Evolutionary conservation across 1,284 basidiomycete species (phyloP), one percentile per base, ranked within the genome.

Genomic region (Pyrrhoderma noxium): DNA sequence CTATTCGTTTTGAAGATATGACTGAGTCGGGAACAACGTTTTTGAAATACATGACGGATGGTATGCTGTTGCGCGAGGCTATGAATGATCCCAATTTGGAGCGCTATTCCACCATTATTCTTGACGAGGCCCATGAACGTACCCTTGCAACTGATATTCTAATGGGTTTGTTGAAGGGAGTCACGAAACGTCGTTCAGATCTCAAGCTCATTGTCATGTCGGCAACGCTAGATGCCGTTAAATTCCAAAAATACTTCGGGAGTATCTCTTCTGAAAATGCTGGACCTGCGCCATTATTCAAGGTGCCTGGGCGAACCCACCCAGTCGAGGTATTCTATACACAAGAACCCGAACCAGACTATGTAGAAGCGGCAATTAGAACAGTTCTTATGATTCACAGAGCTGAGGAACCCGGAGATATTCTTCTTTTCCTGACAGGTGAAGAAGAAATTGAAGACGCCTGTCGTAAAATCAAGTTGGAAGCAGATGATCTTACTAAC

Each of bases 121-220:
- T 99, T 54, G 96, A 99, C 67, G 96, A 99, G 73, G 96, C 93
- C 4, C 96, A 99, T 74, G 96, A 99, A 71, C 85, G 96, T 58
- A 99, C 96, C 0, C 78, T 99, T 22, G 93, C 96, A 0, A 99
- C 96, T 34, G 96, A 99, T 70, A 94, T 99, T 59, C 85, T 99
- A 45, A 98, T 99, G 92, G 94, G 95, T 58, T 75, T 98, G 13
- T 70, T 86, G 23, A 82, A 89, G 63, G 62, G 73, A 56, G 81
- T 99, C 14, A 87, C 88, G 1, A 85, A 82, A 63, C 79, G 81
- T 55, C 83, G 96, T 39, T 61, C 80, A 1, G 95, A 98, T 64
- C 82, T 99, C 59, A 99, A 98, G 71, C 86, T 99, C 62, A 93
- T 99, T 55, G 77, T 99, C 74, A 99, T 99, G 96, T 93, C 89